Percentiles rank a stretch among this genome's conserved stretches.
phyloP scores from a whole-genome alignment of 495 filamentous ascomycete genomes.

The Chaetomium fimeti region DNA sequence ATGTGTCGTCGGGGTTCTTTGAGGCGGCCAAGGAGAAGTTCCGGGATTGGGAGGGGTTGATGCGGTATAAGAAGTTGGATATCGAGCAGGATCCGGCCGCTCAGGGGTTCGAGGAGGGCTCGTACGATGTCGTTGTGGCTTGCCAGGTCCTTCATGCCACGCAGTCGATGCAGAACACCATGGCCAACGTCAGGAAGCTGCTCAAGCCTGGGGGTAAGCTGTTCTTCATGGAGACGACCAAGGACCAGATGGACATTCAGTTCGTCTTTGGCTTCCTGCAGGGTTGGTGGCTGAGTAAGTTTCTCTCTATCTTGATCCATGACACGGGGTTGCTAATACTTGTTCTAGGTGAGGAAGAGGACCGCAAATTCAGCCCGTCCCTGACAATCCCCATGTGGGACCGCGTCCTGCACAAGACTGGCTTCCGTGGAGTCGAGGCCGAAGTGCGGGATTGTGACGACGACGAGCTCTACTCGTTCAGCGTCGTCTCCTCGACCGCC shows the following conservation, averaged over 20 bases:
- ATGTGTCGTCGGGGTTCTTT: slow-evolving; percentile 55
- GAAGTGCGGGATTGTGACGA: slow-evolving; percentile 36
- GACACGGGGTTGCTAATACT: neutral
- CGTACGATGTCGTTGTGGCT: slow-evolving; percentile 54
- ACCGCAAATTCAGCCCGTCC: slow-evolving; percentile 39
- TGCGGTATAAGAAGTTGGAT: slow-evolving; percentile 45
- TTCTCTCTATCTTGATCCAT: neutral
- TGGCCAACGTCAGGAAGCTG: slow-evolving; percentile 45
- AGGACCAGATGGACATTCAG: slow-evolving; percentile 34
- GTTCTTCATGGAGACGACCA: slow-evolving; percentile 41
- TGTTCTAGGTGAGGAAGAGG: slow-evolving; percentile 32
- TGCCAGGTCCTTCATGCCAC: slow-evolving; percentile 56
- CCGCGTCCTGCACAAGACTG: slow-evolving; percentile 29
- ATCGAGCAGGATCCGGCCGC: slow-evolving; percentile 43
- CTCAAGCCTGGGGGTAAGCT: slow-evolving; percentile 44
- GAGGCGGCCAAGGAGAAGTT: slow-evolving; percentile 49
- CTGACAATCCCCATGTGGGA: slow-evolving; percentile 37
- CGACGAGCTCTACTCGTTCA: slow-evolving; percentile 36
- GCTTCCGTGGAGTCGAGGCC: slow-evolving; percentile 34
- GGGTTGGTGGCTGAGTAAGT: slow-evolving; percentile 41
- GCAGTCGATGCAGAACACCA: slow-evolving; percentile 44
- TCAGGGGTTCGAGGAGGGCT: slow-evolving; percentile 49
- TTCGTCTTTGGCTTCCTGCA: slow-evolving; percentile 36
- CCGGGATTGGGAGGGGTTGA: slow-evolving; percentile 32
- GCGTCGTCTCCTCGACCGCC: slow-evolving; percentile 33